A percentile compares a stretch with the other conserved stretches of the same genome.
phyloP scores from a whole-genome alignment of 176 grass and related monocot species.

The Juncus inflexus region DNA sequence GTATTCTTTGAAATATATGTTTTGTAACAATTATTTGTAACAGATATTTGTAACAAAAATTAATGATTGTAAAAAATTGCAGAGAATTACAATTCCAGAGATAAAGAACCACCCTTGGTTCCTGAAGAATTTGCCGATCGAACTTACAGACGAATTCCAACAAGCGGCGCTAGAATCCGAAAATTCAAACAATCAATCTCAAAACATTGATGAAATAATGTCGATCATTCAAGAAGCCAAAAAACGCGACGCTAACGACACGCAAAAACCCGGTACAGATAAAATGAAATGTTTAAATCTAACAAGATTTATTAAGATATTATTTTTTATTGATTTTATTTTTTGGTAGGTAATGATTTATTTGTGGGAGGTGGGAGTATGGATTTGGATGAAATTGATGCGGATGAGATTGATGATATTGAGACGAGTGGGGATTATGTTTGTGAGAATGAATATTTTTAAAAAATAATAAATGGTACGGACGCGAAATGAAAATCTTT shows the following conservation, averaged over 20 bases:
- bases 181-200: constrained; percentile 45
- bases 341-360: constrained; percentile 17
- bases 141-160: constrained; percentile 90
- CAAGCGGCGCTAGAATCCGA: not conserved
- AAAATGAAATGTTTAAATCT: too few species aligned
- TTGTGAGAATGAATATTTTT: constrained; percentile 34
- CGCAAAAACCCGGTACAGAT: constrained; percentile 28
- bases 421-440: constrained; percentile 81
- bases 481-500: too few species aligned
- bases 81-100: constrained; percentile 93
- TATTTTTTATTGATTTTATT: not conserved
- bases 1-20: not conserved
- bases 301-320: too few species aligned
- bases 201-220: constrained; percentile 68
- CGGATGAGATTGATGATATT: constrained; percentile 56
- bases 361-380: constrained; percentile 53
- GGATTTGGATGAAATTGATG: constrained; percentile 77
- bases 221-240: constrained; percentile 73
- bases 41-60: not conserved
- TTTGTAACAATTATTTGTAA: not conserved
- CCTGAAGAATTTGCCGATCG: constrained; percentile 85
- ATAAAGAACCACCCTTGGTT: constrained; percentile 99
- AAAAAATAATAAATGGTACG: not conserved
- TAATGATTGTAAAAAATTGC: constrained; percentile 2
- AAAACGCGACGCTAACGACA: constrained; percentile 39